phyloP scores from a whole-genome alignment of 805 yeast genomes.

The Kuraishia cidri region DNA sequence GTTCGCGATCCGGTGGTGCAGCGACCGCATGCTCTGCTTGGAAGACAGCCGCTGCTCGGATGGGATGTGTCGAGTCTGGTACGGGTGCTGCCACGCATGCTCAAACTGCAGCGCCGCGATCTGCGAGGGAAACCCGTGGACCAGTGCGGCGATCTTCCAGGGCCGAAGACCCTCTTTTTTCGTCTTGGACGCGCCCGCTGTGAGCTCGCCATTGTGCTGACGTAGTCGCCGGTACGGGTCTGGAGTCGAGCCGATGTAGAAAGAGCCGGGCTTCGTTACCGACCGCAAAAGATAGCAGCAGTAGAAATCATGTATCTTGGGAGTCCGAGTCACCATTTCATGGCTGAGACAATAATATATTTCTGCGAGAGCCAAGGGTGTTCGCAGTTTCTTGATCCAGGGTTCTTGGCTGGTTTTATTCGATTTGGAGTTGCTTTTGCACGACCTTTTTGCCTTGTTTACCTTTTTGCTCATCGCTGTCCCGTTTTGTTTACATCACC shows the following conservation, averaged over 20 bases:
- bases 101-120: slow-evolving; percentile 72
- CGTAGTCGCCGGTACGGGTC: slow-evolving; percentile 57
- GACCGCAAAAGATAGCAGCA: slow-evolving; percentile 69
- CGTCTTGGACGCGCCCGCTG: slow-evolving; percentile 68
- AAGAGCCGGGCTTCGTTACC: slow-evolving; percentile 42
- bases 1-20: slow-evolving; percentile 40
- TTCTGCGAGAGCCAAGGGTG: too few species aligned
- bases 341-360: too few species aligned
- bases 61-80: slow-evolving; percentile 53
- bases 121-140: slow-evolving; percentile 66
- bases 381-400: too few species aligned
- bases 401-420: too few species aligned
- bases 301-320: slow-evolving; percentile 35
- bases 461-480: too few species aligned
- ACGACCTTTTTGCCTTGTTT: too few species aligned
- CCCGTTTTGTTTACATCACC: too few species aligned
- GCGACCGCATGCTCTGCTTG: slow-evolving; percentile 26
- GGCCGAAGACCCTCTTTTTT: slow-evolving; percentile 51
- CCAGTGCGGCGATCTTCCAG: slow-evolving; percentile 59
- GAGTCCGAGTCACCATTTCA: background rate
- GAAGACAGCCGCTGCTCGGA: slow-evolving; percentile 25
- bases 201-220: slow-evolving; percentile 70
- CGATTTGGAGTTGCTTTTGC: too few species aligned
- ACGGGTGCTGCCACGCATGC: slow-evolving; percentile 76
- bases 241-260: slow-evolving; percentile 80